Evolutionary conservation across 768 basidiomycete species (phyloP).

Genomic region (Polyporus arcularius): DNA sequence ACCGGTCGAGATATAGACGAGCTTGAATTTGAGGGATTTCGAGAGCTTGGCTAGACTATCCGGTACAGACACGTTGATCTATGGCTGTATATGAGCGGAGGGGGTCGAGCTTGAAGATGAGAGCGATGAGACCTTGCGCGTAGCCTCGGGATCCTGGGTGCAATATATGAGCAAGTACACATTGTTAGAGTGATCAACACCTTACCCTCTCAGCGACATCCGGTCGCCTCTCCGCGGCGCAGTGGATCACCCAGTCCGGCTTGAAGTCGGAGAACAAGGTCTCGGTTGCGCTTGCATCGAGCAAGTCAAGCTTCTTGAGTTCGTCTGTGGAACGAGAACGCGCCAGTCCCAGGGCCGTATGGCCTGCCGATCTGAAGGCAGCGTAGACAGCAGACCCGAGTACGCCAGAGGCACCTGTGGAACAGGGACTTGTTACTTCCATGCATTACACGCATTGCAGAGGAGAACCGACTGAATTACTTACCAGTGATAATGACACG

Average conservation of each 20-base stretch:
- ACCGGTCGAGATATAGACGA: constrained; percentile 95
- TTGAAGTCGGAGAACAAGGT: constrained; percentile 54
- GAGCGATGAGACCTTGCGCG: constrained; percentile 50
- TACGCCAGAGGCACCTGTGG: constrained; percentile 86
- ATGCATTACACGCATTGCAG: neutral
- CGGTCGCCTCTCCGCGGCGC: constrained; percentile 91
- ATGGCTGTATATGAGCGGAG: neutral
- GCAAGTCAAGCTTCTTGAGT: constrained; percentile 66
- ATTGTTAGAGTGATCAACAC: too few species aligned
- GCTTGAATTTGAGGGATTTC: constrained; percentile 57
- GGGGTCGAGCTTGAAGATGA: neutral
- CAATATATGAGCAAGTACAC: too few species aligned
- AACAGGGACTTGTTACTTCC: neutral
- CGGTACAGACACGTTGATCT: constrained; percentile 85
- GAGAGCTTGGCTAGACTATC: constrained; percentile 69
- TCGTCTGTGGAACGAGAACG: constrained; percentile 62
- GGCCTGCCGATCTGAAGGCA: constrained; percentile 53
- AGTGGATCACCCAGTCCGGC: constrained; percentile 89
- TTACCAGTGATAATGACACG: constrained; percentile 41
- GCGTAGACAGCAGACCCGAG: constrained; percentile 78
- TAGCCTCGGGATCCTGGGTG: constrained; percentile 64
- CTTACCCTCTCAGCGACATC: constrained; percentile 94
- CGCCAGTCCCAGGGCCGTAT: constrained; percentile 68
- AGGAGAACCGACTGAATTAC: too few species aligned
- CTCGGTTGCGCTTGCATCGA: constrained; percentile 54